These are phyloP conservation scores for Trypanosoma scelopori DNA, from an alignment of 208 protist genomes.

Conservation along the genomic window DNA sequence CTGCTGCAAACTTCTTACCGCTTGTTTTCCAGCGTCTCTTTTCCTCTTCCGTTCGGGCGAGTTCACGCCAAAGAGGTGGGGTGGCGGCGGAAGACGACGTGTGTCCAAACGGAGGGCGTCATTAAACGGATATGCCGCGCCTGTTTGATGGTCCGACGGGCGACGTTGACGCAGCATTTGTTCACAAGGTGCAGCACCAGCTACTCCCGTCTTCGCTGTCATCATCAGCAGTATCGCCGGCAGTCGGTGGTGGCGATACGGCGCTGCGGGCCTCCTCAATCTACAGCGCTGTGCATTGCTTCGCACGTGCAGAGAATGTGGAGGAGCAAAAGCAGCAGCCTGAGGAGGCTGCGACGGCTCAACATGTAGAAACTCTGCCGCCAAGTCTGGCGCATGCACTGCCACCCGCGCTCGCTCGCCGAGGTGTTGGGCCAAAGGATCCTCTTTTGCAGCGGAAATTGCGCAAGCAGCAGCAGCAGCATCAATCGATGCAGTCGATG, in stretches of 20 bases:
- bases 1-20: too few species aligned
- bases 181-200: slow-evolving; percentile 8
- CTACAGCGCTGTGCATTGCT: slow-evolving; percentile 20
- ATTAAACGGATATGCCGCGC: background rate
- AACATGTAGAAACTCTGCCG: background rate
- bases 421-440: slow-evolving; percentile 61
- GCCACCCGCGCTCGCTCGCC: slow-evolving; percentile 42
- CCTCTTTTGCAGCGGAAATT: slow-evolving; percentile 58
- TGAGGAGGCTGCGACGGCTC: background rate
- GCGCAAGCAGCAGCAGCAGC: slow-evolving; percentile 24
- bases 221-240: background rate
- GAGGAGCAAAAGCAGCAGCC: slow-evolving; percentile 15
- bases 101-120: too few species aligned
- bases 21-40: too few species aligned
- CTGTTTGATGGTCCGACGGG: slow-evolving; percentile 26
- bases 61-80: background rate
- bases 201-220: background rate
- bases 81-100: background rate
- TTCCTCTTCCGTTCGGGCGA: background rate
- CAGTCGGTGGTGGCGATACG: background rate
- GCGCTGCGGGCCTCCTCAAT: slow-evolving; percentile 23
- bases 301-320: background rate
- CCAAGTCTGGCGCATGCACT: slow-evolving; percentile 8
- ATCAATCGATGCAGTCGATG: slow-evolving; percentile 3
- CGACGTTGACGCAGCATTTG: slow-evolving; percentile 21